phyloP scores from a whole-genome alignment of 495 filamentous ascomycete genomes.

The Neurospora pannonica region DNA sequence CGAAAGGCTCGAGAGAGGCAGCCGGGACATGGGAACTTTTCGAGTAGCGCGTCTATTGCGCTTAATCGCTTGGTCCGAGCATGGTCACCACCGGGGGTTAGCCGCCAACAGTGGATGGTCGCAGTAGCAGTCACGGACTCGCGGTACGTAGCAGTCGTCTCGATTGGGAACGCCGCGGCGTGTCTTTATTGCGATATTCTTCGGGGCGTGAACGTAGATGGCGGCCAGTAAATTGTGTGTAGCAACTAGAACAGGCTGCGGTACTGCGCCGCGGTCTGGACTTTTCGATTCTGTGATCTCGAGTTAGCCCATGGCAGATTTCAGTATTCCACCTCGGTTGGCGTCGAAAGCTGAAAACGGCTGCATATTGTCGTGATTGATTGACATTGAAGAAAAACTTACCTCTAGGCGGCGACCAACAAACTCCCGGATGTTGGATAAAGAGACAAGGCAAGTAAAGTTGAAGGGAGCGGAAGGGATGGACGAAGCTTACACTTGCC shows the following conservation, averaged over 20 bases:
- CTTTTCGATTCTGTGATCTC: not conserved
- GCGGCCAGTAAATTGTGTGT: not conserved
- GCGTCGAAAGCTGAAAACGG: not conserved
- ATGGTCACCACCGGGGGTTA: not conserved
- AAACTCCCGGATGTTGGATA: not conserved
- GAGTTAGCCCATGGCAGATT: not conserved
- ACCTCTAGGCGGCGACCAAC: not conserved
- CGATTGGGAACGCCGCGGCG: not conserved
- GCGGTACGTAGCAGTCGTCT: not conserved
- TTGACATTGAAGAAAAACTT: not conserved
- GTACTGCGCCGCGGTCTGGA: not conserved
- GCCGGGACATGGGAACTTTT: not conserved
- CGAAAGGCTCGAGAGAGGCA: not conserved
- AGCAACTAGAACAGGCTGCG: not conserved
- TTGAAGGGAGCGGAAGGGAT: not conserved
- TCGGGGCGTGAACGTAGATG: not conserved
- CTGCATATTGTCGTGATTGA: not conserved
- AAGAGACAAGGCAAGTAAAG: not conserved
- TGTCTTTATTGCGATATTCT: not conserved
- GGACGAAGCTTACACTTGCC: not conserved
- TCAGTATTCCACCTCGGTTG: not conserved
- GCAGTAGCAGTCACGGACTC: not conserved
- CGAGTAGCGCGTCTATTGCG: not conserved
- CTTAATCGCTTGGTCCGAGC: not conserved
- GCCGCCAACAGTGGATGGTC: not conserved